phyloP scores from a whole-genome alignment of 495 filamentous ascomycete species.

The Usnea hakonensis region DNA sequence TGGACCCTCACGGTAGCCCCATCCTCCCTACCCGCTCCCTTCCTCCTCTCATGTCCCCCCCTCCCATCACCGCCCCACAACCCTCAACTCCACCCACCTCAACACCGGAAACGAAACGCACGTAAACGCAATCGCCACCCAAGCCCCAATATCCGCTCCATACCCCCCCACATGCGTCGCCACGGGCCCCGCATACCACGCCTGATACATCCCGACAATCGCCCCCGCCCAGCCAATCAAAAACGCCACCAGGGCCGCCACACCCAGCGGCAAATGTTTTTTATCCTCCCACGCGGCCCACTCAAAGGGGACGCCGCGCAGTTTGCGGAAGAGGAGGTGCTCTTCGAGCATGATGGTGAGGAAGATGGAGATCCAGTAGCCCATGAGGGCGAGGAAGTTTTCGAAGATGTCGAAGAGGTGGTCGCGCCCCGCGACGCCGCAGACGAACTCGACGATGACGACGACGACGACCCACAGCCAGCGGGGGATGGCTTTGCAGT shows the following conservation, averaged over 20 bases:
- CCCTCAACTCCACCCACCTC: slow-evolving; percentile 33
- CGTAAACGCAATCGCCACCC: slow-evolving; percentile 38
- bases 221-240: slow-evolving; percentile 54
- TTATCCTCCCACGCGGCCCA: slow-evolving; percentile 51
- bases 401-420: slow-evolving; percentile 48
- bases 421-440: slow-evolving; percentile 44
- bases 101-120: slow-evolving; percentile 37
- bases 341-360: slow-evolving; percentile 47
- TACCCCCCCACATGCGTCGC: slow-evolving; percentile 37
- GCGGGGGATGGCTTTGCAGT: slow-evolving; percentile 38
- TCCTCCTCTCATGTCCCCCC: too few species aligned
- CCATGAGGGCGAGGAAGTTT: slow-evolving; percentile 52
- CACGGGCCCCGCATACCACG: slow-evolving; percentile 51
- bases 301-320: slow-evolving; percentile 35
- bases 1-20: too few species aligned
- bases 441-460: slow-evolving; percentile 46
- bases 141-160: slow-evolving; percentile 35
- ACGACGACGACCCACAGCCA: slow-evolving; percentile 42
- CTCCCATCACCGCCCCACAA: slow-evolving; percentile 29
- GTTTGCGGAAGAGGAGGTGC: slow-evolving; percentile 41
- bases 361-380: slow-evolving; percentile 51
- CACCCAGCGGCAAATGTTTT: slow-evolving; percentile 46
- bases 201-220: slow-evolving; percentile 53
- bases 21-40: too few species aligned
- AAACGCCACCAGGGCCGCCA: slow-evolving; percentile 50